Evolutionary conservation across 2,329 filamentous ascomycete genomes (phyloP).

Genomic region (Metarhizium guizhouense): DNA sequence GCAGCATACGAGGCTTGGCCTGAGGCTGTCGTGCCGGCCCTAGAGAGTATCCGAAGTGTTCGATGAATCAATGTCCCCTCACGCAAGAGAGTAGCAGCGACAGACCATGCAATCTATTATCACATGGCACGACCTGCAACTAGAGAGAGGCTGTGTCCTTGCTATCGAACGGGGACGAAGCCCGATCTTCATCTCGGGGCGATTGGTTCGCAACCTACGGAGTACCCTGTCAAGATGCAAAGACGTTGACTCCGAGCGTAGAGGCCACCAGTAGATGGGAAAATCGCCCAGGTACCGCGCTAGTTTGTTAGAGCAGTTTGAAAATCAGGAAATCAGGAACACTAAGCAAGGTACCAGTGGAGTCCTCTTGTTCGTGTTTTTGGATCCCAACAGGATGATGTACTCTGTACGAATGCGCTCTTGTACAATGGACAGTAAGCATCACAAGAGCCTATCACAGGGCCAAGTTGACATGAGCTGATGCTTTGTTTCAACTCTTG

Average conservation of each 20-base stretch:
- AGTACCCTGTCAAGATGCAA: too few relatives aligned
- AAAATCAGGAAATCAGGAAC: not conserved
- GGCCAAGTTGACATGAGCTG: not conserved
- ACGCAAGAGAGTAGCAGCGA: too few relatives aligned
- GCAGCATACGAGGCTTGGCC: not conserved
- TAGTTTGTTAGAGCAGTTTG: not conserved
- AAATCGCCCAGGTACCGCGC: not conserved
- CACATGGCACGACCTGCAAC: too few relatives aligned
- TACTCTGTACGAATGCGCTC: not conserved
- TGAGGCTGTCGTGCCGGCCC: not conserved
- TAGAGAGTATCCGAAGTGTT: not conserved
- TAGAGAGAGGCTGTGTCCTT: too few relatives aligned
- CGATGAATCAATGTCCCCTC: too few relatives aligned
- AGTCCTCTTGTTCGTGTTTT: not conserved
- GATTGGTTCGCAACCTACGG: too few relatives aligned
- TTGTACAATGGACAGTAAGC: not conserved
- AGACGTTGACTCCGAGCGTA: too few relatives aligned
- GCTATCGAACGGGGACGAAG: too few relatives aligned
- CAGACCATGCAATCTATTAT: too few relatives aligned
- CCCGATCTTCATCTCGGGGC: too few relatives aligned
- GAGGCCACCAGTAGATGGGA: too few relatives aligned
- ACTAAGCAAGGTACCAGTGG: not conserved
- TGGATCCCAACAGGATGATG: not conserved
- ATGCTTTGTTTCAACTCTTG: not conserved
- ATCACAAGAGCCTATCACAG: not conserved